Evolutionary conservation across 129 eudicot species (phyloP).

Genomic region (Flaveria trinervia): DNA sequence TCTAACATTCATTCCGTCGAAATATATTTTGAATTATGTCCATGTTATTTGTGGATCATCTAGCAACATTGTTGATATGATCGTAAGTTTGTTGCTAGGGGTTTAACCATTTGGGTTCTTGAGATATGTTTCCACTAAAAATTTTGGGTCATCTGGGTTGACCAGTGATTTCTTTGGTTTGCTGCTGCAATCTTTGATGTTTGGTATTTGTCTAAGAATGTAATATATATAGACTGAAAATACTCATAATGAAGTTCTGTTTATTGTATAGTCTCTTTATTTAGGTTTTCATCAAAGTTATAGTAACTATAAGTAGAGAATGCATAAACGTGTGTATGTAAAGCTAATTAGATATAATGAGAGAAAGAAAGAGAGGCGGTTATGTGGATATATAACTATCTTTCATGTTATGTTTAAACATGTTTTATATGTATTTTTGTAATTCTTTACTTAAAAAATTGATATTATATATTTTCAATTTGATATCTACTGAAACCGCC

Average conservation of each 20-base stretch:
- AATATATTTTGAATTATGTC: background rate
- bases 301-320: no score
- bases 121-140: background rate
- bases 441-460: no score
- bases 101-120: background rate
- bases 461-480: no score
- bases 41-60: constrained; percentile 21
- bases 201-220: background rate
- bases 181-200: constrained; percentile 2
- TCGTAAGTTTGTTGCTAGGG: constrained; percentile 17
- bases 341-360: no score
- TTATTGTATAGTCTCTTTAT: no score
- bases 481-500: no score
- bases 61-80: constrained; percentile 35
- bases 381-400: no score
- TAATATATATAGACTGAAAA: background rate
- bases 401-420: no score
- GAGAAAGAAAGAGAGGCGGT: no score
- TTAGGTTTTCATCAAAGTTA: no score
- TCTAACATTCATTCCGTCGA: background rate
- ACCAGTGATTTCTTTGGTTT: background rate
- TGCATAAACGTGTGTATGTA: no score
- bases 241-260: background rate
- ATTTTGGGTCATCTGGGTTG: background rate
- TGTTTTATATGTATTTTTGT: no score